Evolutionary conservation across 768 basidiomycete genomes (phyloP).

Genomic region (Mycena venus): DNA sequence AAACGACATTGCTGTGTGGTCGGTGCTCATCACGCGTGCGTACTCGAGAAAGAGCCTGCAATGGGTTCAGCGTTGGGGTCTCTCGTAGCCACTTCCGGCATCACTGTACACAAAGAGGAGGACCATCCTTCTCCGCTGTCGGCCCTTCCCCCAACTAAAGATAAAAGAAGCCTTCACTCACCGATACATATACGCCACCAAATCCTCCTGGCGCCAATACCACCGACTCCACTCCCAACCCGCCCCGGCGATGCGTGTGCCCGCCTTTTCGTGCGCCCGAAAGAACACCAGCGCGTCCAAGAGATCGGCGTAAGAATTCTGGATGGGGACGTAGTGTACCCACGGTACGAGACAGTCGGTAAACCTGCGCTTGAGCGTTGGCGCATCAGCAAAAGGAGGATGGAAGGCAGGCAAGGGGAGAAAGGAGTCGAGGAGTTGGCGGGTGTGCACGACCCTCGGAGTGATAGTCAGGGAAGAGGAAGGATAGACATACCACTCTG

Average conservation of each 20-base stretch:
- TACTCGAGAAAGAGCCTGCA: constrained; percentile 69
- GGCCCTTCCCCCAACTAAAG: not conserved
- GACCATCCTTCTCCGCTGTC: too few species aligned
- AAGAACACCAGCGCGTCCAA: constrained; percentile 83
- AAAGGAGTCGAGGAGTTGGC: too few species aligned
- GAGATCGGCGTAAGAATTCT: constrained; percentile 73
- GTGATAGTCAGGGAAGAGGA: not conserved
- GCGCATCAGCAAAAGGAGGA: not conserved
- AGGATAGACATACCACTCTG: constrained; percentile 36
- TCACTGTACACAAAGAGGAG: too few species aligned
- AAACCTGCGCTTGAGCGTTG: constrained; percentile 54
- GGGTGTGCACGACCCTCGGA: too few species aligned
- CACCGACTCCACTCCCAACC: constrained; percentile 69
- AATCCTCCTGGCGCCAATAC: constrained; percentile 73
- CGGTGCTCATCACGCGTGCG: constrained; percentile 61
- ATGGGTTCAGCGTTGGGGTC: not conserved
- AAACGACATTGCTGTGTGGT: constrained; percentile 59
- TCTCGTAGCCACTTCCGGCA: too few species aligned
- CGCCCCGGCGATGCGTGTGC: constrained; percentile 65
- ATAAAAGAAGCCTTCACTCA: constrained; percentile 42
- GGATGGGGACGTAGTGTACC: constrained; percentile 82
- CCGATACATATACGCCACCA: constrained; percentile 72
- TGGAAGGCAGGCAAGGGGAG: not conserved
- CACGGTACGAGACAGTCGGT: constrained; percentile 69
- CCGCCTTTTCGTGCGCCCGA: constrained; percentile 72